Conservation (phyloP, 1,284 basidiomycete species). For the Athelia sp. region DNA sequence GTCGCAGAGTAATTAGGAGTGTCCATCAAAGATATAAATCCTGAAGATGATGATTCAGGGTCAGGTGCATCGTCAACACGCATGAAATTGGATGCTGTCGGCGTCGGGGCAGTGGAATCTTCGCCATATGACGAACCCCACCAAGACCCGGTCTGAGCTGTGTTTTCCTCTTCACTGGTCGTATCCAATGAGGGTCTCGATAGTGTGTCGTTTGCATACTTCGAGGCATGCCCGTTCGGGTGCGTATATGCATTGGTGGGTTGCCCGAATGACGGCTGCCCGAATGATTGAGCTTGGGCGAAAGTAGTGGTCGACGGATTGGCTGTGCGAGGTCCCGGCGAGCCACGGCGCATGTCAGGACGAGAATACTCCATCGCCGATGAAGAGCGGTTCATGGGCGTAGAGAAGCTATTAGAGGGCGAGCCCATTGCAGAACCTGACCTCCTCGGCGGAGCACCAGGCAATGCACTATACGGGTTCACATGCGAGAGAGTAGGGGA, state of each 20-base stretch:
- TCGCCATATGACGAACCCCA: conserved; percentile 54
- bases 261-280: too few relatives aligned
- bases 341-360: conserved; percentile 34
- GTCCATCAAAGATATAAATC: conserved; percentile 88
- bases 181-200: conserved; percentile 29
- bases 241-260: conserved; percentile 21
- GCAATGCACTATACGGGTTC: conserved; percentile 38
- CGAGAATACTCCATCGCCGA: conserved; percentile 73
- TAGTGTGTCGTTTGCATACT: background rate
- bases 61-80: conserved; percentile 41
- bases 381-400: conserved; percentile 61
- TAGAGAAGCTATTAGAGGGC: conserved; percentile 35
- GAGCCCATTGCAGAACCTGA: conserved; percentile 64
- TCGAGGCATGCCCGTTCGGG: conserved; percentile 1
- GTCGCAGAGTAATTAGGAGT: conserved; percentile 40
- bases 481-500: conserved; percentile 62
- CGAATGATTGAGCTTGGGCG: conserved; percentile 33
- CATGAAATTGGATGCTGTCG: conserved; percentile 62
- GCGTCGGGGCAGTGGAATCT: conserved; percentile 50
- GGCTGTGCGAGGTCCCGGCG: conserved; percentile 48
- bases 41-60: conserved; percentile 41
- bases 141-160: conserved; percentile 39
- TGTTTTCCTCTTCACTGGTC: conserved; percentile 27
- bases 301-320: conserved; percentile 45
- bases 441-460: conserved; percentile 37